These are phyloP conservation scores for Akanthomyces lecanii DNA, from an alignment of 2,329 filamentous ascomycete species.

Conservation along the genomic window DNA sequence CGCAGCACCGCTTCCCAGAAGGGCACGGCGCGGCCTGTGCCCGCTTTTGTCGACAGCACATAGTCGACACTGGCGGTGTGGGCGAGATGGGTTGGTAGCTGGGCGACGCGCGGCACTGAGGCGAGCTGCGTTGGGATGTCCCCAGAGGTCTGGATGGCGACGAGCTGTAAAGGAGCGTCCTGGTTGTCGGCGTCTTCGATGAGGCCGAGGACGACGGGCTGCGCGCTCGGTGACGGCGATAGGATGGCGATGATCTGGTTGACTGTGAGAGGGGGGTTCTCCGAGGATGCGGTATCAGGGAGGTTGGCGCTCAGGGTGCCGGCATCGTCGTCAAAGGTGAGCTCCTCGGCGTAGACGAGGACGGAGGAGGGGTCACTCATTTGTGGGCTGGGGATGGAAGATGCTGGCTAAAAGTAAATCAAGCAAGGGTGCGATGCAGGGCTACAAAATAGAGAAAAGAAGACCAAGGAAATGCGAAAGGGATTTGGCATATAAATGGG, in stretches of 20 bases:
- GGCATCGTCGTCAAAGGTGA: conserved; percentile 22
- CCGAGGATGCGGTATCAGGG: neutral
- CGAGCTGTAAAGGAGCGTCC: conserved; percentile 26
- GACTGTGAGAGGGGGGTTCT: conserved; percentile 19
- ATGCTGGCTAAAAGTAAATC: neutral
- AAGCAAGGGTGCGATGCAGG: neutral
- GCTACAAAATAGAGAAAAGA: neutral
- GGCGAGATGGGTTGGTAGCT: conserved; percentile 36
- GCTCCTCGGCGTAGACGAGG: conserved; percentile 8
- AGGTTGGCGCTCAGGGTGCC: conserved; percentile 24
- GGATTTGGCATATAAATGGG: neutral
- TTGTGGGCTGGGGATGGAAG: neutral
- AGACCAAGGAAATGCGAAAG: neutral
- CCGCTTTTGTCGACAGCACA: conserved; percentile 64
- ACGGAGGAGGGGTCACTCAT: neutral
- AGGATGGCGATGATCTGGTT: conserved; percentile 30
- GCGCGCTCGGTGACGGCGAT: conserved; percentile 10
- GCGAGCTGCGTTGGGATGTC: conserved; percentile 36
- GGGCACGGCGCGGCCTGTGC: conserved; percentile 50
- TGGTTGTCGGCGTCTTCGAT: conserved; percentile 29
- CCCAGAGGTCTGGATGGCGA: conserved; percentile 26
- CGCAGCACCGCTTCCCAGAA: conserved; percentile 55
- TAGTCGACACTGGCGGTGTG: conserved; percentile 46
- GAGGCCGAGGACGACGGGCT: conserved; percentile 36
- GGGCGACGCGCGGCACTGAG: conserved; percentile 32